phyloP scores from a whole-genome alignment of 805 yeast genomes.

The Ogataea sp. region DNA sequence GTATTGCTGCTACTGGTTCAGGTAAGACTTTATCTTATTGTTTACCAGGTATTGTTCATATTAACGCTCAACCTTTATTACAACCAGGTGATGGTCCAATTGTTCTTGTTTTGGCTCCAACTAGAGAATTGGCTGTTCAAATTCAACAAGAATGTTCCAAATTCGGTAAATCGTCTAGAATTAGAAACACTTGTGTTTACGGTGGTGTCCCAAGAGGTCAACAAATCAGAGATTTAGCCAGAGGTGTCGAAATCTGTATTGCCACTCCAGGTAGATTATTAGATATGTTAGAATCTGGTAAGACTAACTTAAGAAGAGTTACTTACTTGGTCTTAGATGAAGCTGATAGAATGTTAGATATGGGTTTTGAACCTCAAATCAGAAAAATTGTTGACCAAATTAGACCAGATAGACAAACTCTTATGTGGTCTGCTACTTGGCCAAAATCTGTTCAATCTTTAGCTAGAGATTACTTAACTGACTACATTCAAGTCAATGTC shows the following conservation, averaged over 20 bases:
- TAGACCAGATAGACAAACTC: slow-evolving; percentile 98
- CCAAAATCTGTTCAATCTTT: slow-evolving; percentile 95
- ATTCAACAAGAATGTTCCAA: slow-evolving; percentile 94
- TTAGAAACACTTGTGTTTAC: slow-evolving; percentile 94
- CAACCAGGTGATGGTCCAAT: slow-evolving; percentile 96
- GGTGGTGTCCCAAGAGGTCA: slow-evolving; percentile 99
- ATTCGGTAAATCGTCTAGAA: slow-evolving; percentile 86
- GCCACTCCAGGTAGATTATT: slow-evolving; percentile 99
- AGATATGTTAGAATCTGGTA: slow-evolving; percentile 93
- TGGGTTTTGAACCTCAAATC: slow-evolving; percentile 99
- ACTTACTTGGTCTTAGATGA: slow-evolving; percentile 96
- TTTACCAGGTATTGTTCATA: slow-evolving; percentile 94
- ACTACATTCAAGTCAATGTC: slow-evolving; percentile 92
- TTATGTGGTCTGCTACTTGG: slow-evolving; percentile 99
- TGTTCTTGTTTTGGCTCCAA: slow-evolving; percentile 92
- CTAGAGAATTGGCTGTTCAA: slow-evolving; percentile 98
- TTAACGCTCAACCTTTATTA: slow-evolving; percentile 94
- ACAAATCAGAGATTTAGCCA: slow-evolving; percentile 90
- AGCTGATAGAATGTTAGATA: slow-evolving; percentile 99
- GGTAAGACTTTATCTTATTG: slow-evolving; percentile 98
- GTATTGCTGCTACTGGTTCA: slow-evolving; percentile 98
- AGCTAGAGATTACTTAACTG: slow-evolving; percentile 84
- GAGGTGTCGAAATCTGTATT: slow-evolving; percentile 93
- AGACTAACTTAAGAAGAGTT: slow-evolving; percentile 92
- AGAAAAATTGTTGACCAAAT: slow-evolving; percentile 94